Conservation (phyloP, 1,139 yeast species). For the Pichia sp. region DNA sequence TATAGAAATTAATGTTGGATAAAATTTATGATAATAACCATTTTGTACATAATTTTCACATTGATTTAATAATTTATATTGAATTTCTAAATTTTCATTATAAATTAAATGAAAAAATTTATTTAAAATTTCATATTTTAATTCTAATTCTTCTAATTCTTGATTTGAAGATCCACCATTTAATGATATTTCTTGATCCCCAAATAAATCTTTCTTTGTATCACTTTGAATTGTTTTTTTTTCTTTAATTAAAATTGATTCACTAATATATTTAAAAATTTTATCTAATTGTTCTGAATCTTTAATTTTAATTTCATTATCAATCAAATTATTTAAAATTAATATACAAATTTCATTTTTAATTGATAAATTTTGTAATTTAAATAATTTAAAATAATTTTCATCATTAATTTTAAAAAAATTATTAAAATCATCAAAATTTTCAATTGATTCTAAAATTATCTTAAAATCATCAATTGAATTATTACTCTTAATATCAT, state of each 20-base stretch:
- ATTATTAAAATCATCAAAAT: constrained; percentile 24
- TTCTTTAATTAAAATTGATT: constrained; percentile 19
- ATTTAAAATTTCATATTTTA: constrained; percentile 64
- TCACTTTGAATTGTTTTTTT: constrained; percentile 4
- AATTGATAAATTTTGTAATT: constrained; percentile 31
- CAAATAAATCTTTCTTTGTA: constrained; percentile 29
- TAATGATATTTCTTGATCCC: constrained; percentile 28
- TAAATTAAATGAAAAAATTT: constrained; percentile 61
- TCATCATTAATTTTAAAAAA: constrained; percentile 31
- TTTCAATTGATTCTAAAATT: constrained; percentile 52
- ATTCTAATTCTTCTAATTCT: neutral
- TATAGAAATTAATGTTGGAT: constrained; percentile 65
- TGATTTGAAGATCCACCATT: constrained; percentile 6
- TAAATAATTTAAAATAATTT: constrained; percentile 40
- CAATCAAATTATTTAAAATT: constrained; percentile 37
- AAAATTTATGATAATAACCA: constrained; percentile 54
- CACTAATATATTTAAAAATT: constrained; percentile 36
- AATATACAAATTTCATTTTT: constrained; percentile 40
- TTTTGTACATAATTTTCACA: constrained; percentile 44
- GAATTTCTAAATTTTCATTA: constrained; percentile 43
- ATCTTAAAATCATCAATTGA: constrained; percentile 48
- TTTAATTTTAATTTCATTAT: constrained; percentile 22
- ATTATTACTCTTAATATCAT: constrained; percentile 5
- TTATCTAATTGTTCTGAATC: constrained; percentile 38
- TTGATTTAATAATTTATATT: constrained; percentile 47